Evolutionary conservation across 352 stramenopile species (phyloP), one percentile per base, ranked within the genome.

Genomic region (Pythium phragmitis): DNA sequence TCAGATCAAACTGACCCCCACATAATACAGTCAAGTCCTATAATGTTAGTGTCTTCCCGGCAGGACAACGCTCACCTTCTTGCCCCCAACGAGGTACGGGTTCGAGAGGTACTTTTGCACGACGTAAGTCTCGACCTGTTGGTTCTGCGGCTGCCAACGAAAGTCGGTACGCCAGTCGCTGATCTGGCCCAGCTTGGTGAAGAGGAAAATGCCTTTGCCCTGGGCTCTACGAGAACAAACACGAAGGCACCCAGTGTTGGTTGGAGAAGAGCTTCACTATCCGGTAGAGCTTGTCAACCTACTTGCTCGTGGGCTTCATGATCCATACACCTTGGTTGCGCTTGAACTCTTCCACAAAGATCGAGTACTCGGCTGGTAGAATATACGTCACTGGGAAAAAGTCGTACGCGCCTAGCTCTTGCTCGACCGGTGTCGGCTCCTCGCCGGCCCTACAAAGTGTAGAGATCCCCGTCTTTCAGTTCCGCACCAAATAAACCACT

Each of bases 311-410:
- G 9, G 94, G 94, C 69, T 98, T 98, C 94, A 98, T 98, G 70
- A 98, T 98, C 94, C 94, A 98, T 2, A 97, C 82, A 36, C 92
- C 94, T 42, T 92, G 80, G 56, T 79, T 89, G 17, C 89, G 77
- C 61, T 97, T 97, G 57, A 97, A 98, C 56, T 98, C 91, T 74
- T 98, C 92, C 1, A 98, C 88, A 65, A 98, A 98, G 68, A 98
- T 89, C 19, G 86, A 87, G 65, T 98, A 98, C 52, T 98, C 92
- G 4, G 88, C 81, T 4, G 94, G 93, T n/a, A 98, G 76, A 53
- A 98, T 96, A 70, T 97, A 98, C 37, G 92, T 98, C 60, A 85
- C 76, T 11, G 94, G 91, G 69, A 97, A 96, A 53, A 97, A 97
- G 69, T 96, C 78, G 72, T 96, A 97, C 2, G 80, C 78, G 1